Evolutionary conservation across 805 yeast genomes (phyloP).

Genomic region (Sugiyamaella qingdaonensis): DNA sequence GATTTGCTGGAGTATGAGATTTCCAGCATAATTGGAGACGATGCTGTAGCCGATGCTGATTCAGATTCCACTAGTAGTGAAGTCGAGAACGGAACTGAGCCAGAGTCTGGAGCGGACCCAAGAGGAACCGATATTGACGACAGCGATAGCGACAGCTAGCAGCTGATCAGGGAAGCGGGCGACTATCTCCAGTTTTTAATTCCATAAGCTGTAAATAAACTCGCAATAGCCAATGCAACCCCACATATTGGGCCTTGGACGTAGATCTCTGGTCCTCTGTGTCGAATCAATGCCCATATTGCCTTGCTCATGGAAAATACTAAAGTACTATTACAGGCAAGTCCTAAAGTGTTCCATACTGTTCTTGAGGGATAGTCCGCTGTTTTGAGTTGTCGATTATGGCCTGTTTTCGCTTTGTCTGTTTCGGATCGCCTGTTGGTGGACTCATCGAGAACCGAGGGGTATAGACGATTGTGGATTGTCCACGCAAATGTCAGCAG

Average conservation of each 20-base stretch:
- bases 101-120: not conserved
- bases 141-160: not conserved
- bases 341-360: conserved; percentile 4
- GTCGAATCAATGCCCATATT: not conserved
- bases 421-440: not conserved
- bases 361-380: conserved; percentile 9
- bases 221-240: not conserved
- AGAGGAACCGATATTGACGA: not conserved
- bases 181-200: too few species aligned
- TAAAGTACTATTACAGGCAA: not conserved
- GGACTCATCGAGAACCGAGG: conserved; percentile 6
- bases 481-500: conserved; percentile 12
- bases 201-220: not conserved
- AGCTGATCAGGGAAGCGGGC: not conserved
- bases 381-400: not conserved
- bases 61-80: not conserved
- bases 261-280: not conserved
- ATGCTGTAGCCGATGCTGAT: not conserved
- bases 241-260: conserved; percentile 2
- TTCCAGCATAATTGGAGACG: not conserved
- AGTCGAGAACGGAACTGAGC: not conserved
- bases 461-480: conserved; percentile 9
- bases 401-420: not conserved
- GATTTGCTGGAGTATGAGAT: conserved; percentile 20
- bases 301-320: not conserved